Evolutionary conservation across 495 filamentous ascomycete species (phyloP).

Genomic region (Neurospora terricola): DNA sequence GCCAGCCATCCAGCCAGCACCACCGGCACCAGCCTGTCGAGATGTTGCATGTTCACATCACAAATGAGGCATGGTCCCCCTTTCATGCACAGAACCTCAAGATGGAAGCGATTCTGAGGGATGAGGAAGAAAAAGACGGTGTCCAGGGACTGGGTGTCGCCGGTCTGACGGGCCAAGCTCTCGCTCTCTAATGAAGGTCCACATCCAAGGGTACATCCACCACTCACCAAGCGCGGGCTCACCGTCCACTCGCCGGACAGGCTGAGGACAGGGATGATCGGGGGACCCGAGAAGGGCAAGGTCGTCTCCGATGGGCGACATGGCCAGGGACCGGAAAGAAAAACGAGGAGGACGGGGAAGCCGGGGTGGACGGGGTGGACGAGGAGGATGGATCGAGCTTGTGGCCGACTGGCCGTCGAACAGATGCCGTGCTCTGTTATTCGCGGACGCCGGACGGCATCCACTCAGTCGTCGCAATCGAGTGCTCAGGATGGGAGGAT

Average conservation of each 20-base stretch:
- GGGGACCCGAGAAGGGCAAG: neutral
- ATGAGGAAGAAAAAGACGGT: neutral
- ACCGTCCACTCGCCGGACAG: slow-evolving; percentile 4
- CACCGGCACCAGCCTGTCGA: neutral
- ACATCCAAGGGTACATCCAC: slow-evolving; percentile 13
- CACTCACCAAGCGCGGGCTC: slow-evolving; percentile 14
- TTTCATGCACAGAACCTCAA: neutral
- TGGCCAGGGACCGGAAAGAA: neutral
- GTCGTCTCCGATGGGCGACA: neutral
- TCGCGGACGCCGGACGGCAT: neutral
- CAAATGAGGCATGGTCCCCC: neutral
- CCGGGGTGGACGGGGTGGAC: neutral
- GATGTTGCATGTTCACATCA: neutral
- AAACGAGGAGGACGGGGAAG: neutral
- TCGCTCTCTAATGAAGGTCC: slow-evolving; percentile 19
- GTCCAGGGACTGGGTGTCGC: neutral
- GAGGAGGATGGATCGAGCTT: neutral
- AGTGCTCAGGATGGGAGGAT: neutral
- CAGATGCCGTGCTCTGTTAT: neutral
- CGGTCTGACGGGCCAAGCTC: neutral
- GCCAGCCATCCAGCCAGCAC: neutral
- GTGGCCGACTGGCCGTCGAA: neutral
- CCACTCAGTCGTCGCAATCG: neutral
- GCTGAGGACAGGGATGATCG: neutral
- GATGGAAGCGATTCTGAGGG: neutral